phyloP scores from a whole-genome alignment of 306 rosid genomes.

The Begonia masoniana region DNA sequence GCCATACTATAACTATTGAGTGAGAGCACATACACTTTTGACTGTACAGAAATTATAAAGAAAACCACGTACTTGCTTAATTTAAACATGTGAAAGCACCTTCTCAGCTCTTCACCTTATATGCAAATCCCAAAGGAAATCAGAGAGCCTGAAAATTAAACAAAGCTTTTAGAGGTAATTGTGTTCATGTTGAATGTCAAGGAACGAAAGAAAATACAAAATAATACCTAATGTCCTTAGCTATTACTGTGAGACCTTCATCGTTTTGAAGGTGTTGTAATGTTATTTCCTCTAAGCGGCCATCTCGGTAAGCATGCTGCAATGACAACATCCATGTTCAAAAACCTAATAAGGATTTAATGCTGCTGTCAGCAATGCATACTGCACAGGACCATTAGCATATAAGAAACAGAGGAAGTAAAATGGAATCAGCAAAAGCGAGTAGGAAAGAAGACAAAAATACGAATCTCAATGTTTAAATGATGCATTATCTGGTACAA shows the following conservation, averaged over 20 bases:
- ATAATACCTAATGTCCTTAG: constrained; percentile 65
- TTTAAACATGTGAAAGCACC: too few species aligned
- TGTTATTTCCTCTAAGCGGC: constrained; percentile 64
- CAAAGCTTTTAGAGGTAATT: constrained; percentile 10
- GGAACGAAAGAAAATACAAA: constrained; percentile 2
- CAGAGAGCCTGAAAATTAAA: constrained; percentile 61
- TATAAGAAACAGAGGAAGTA: too few species aligned
- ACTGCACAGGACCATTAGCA: too few species aligned
- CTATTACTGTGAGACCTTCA: constrained; percentile 75
- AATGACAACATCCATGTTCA: constrained; percentile 17
- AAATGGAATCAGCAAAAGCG: too few species aligned
- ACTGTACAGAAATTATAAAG: too few species aligned
- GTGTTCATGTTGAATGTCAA: neutral
- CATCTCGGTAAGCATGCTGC: constrained; percentile 90
- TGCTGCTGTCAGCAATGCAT: neutral
- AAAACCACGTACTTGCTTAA: too few species aligned
- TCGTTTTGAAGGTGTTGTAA: constrained; percentile 84
- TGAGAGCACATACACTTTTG: too few species aligned
- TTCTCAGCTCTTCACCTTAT: constrained; percentile 38
- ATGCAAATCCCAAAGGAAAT: constrained; percentile 63
- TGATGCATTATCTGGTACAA: too few species aligned
- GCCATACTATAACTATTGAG: too few species aligned
- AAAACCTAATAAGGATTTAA: constrained; percentile 1
- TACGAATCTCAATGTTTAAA: too few species aligned
- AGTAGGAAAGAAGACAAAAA: too few species aligned